Evolutionary conservation across 2,329 filamentous ascomycete genomes (phyloP), one percentile per base, ranked within the genome.

Genomic region (Monosporascus sp.): DNA sequence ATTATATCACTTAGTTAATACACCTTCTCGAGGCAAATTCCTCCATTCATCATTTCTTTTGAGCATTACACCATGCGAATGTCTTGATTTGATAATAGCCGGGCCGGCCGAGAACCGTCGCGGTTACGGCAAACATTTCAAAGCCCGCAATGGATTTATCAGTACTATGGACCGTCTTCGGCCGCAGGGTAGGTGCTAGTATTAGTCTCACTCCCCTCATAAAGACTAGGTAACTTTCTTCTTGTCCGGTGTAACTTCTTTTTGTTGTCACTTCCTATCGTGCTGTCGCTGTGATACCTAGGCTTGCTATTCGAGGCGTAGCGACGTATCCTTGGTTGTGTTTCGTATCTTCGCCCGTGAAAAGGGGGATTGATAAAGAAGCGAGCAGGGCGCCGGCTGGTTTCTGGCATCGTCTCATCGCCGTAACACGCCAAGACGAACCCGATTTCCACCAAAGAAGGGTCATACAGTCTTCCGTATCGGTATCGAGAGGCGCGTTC

Each of bases 161-260:
- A 44, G 57, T 56, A 49, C 53, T 63, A 59, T 65, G 59, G 60
- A 51, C 54, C 59, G 56, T 62, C 49, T 65, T 62, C 49, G 59
- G 61, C 54, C 59, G 60, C 49, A 56, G 60, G 55, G 60, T 59
- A 61, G 58, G 31, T 34, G 31, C 9, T 34, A 34, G 9, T 14
- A 34, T 34, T 34, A 5, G 9, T 34, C 9, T 11, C 31, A 34
- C 31, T 34, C 11, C 31, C 5, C 31, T 9, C 31, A 34, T 34
- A 34, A 34, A 34, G 31, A 34, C 11, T 1, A 34, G 14, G 31
- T 34, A 34, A 8, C 26, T 27, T 27, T 27, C 26, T 27, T 27
- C 26, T 27, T 9, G 26, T 9, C 26, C 8, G 7, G 26, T 27
- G 8, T 27, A 34, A 14, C 9, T 14, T 34, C 9, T 34, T 34